phyloP scores from a whole-genome alignment of 768 basidiomycete species.

The Amanita inopinata region DNA sequence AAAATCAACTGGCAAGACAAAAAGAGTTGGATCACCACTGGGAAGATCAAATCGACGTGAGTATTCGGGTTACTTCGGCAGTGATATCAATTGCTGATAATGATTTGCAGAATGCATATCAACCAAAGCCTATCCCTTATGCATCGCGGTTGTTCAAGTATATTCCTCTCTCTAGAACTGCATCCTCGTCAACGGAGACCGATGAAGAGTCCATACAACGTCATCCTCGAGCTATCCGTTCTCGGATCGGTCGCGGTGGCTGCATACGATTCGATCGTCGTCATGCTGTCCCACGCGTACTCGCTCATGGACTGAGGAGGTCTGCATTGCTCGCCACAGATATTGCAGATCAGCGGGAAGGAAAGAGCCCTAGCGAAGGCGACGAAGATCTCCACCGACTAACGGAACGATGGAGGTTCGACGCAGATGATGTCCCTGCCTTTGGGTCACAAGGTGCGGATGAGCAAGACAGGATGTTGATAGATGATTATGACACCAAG shows the following conservation, averaged over 20 bases:
- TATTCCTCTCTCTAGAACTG: slow-evolving; percentile 32
- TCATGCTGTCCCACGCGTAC: slow-evolving; percentile 19
- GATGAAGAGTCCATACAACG: slow-evolving; percentile 20
- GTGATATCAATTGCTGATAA: background rate
- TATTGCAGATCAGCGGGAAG: slow-evolving; percentile 17
- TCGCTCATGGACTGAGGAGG: slow-evolving; percentile 16
- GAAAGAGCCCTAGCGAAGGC: slow-evolving; percentile 25
- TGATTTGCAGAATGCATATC: slow-evolving; percentile 52
- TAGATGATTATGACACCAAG: slow-evolving; percentile 62
- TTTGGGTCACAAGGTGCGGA: slow-evolving; percentile 51
- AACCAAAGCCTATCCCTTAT: slow-evolving; percentile 47
- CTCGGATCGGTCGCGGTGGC: slow-evolving; percentile 79
- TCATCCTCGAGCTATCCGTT: slow-evolving; percentile 44
- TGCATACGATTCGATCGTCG: slow-evolving; percentile 70
- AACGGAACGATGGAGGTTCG: slow-evolving; percentile 59
- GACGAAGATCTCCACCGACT: slow-evolving; percentile 26
- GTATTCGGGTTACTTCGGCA: slow-evolving; percentile 14
- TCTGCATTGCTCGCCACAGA: slow-evolving; percentile 18
- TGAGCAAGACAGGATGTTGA: slow-evolving; percentile 56
- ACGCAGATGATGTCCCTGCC: slow-evolving; percentile 50
- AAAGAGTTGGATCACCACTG: slow-evolving; percentile 73
- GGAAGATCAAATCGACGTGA: slow-evolving; percentile 82
- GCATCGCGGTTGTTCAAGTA: slow-evolving; percentile 61
- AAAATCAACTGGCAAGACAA: slow-evolving; percentile 47
- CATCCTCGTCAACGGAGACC: slow-evolving; percentile 19